Percentiles rank a stretch among this genome's conserved stretches.
Evolutionary conservation across 2,329 filamentous ascomycete genomes (phyloP).

Genomic region (Paracamarosporium sp.): DNA sequence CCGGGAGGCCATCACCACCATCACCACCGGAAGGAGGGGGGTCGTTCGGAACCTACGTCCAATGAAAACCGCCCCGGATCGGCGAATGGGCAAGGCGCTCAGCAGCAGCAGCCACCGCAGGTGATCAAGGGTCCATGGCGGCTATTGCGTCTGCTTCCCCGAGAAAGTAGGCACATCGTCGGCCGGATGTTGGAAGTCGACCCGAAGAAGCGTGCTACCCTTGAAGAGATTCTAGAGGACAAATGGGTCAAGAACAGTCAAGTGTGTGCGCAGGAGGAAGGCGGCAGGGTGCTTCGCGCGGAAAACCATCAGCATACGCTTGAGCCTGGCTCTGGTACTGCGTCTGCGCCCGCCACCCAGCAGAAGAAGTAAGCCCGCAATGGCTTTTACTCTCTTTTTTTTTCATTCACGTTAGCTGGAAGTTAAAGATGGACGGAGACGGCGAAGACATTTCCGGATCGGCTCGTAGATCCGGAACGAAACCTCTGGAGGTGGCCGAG

Average conservation of each 20-base stretch:
- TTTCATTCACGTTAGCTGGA: neutral
- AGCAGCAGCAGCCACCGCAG: constrained; percentile 63
- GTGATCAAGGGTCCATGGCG: constrained; percentile 93
- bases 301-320: constrained; percentile 84
- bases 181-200: constrained; percentile 91
- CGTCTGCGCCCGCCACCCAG: constrained; percentile 38
- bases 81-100: constrained; percentile 18
- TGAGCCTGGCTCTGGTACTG: constrained; percentile 63
- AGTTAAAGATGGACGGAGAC: neutral
- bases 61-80: constrained; percentile 16
- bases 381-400: neutral
- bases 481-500: neutral
- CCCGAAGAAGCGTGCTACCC: constrained; percentile 79
- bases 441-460: neutral
- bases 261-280: constrained; percentile 81
- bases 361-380: constrained; percentile 39
- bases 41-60: constrained; percentile 24
- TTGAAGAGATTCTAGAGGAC: constrained; percentile 86
- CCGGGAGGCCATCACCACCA: constrained; percentile 32
- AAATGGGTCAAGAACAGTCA: constrained; percentile 87
- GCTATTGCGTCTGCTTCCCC: constrained; percentile 82
- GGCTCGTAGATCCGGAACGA: neutral
- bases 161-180: constrained; percentile 89
- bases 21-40: constrained; percentile 37
- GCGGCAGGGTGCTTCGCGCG: constrained; percentile 74